phyloP scores from a whole-genome alignment of 768 basidiomycete genomes.

The Kwoniella sp. region DNA sequence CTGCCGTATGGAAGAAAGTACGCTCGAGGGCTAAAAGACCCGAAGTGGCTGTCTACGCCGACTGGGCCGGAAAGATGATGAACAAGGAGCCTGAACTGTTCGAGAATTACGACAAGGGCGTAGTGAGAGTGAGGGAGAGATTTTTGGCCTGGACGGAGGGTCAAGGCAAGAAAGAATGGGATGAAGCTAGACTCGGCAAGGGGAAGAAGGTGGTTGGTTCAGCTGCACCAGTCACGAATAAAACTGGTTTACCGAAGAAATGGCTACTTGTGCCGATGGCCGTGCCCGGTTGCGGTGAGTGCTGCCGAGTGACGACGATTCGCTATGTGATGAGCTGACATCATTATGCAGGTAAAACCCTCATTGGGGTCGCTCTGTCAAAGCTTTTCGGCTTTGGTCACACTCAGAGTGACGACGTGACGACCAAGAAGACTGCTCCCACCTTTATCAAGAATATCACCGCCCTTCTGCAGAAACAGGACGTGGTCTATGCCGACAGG shows the following conservation, averaged over 20 bases:
- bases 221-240: constrained; percentile 37
- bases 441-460: constrained; percentile 71
- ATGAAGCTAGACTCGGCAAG: constrained; percentile 50
- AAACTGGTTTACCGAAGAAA: constrained; percentile 61
- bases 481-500: constrained; percentile 93
- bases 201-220: constrained; percentile 39
- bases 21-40: constrained; percentile 71
- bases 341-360: constrained; percentile 74
- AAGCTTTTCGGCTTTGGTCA: constrained; percentile 85
- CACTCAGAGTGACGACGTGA: constrained; percentile 89
- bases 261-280: constrained; percentile 86
- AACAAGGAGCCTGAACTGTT: constrained; percentile 65
- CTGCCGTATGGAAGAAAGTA: constrained; percentile 55
- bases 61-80: constrained; percentile 83
- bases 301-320: not conserved
- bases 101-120: constrained; percentile 72
- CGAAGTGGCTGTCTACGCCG: constrained; percentile 77
- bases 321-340: not conserved
- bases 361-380: constrained; percentile 74
- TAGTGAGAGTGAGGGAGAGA: constrained; percentile 76
- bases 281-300: constrained; percentile 87
- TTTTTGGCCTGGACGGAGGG: constrained; percentile 72
- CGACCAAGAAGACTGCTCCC: constrained; percentile 71
- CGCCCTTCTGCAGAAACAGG: constrained; percentile 64
- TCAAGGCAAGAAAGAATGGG: constrained; percentile 59